phyloP scores from a whole-genome alignment of 495 filamentous ascomycete genomes.

The Choiromyces venosus region DNA sequence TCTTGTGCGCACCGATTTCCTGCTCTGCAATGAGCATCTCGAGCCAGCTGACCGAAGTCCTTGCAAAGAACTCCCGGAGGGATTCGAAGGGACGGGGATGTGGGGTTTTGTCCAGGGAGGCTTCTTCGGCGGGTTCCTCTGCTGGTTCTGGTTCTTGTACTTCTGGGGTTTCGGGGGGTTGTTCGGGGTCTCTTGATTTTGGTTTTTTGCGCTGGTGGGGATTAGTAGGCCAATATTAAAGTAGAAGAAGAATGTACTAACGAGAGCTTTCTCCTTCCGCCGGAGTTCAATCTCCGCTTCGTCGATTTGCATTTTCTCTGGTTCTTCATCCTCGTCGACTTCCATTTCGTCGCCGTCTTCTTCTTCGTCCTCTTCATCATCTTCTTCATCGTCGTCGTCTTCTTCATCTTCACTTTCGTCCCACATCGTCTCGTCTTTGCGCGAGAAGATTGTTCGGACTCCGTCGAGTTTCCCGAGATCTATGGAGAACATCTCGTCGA shows the following conservation, averaged over 20 bases:
- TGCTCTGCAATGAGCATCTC: constrained; percentile 63
- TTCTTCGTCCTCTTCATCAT: constrained; percentile 64
- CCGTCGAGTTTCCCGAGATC: constrained; percentile 89
- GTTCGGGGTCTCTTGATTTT: constrained; percentile 46
- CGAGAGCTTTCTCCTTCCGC: constrained; percentile 42
- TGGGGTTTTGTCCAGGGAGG: constrained; percentile 38
- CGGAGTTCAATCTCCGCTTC: constrained; percentile 44
- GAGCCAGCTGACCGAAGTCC: constrained; percentile 88
- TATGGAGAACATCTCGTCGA: constrained; percentile 87
- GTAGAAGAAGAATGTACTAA: constrained; percentile 27
- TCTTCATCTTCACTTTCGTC: constrained; percentile 66
- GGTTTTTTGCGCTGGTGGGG: constrained; percentile 41
- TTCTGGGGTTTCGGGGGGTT: constrained; percentile 36
- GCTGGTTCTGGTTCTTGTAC: constrained; percentile 51
- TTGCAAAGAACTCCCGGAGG: constrained; percentile 81
- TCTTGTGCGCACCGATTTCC: constrained; percentile 47
- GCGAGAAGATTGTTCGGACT: constrained; percentile 61
- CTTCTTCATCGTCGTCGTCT: constrained; percentile 60
- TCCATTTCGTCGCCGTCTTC: constrained; percentile 61
- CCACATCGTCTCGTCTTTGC: constrained; percentile 70
- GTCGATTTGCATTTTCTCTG: constrained; percentile 46
- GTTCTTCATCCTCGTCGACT: constrained; percentile 53
- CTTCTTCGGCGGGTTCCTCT: constrained; percentile 37
- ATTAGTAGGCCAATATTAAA: constrained; percentile 3
- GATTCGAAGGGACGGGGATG: constrained; percentile 80